Evolutionary conservation across 257 asterid species (phyloP), one percentile per base, ranked within the genome.

Genomic region (Solanum arcanum): DNA sequence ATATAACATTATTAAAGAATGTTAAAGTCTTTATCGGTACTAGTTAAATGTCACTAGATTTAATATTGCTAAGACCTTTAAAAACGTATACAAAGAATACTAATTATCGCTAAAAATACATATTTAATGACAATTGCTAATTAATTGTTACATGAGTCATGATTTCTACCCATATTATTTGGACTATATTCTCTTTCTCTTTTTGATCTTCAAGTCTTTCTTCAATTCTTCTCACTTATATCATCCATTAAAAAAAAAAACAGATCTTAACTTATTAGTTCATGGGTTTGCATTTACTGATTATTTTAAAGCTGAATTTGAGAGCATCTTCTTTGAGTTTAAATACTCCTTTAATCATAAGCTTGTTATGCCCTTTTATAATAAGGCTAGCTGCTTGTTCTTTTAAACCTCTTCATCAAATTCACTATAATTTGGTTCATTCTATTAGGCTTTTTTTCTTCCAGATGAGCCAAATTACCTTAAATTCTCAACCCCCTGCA

Each of bases 401-500:
- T 11, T 88, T 93, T 68, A 90, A 87, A 39, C 94, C 96, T 5
- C 87, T 94, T 5, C 91, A 86, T 5, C 90, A 92, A 39, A 87
- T 89, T 80, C 88, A 85, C 88, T 72, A 31, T 4, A 89, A 90
- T 44, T 69, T 90, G 33, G 37, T 74, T 12, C 60, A 86, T 25
- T 86, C 92, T 14, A 0, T 91, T 9, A 86, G 93, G 25, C 92
- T 94, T 42, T 95, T 95, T 86, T 64, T 90, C 86, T 93, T 95
- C 68, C 98, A 93, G 75, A 83, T 92, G 91, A 87, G 93, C 23
- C 96, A 88, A 44, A 94, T 95, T 6, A 88, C 88, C 5, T 82
- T 86, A 21, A 87, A 86, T 37, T 20, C 87, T 52, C 84, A 70
- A 42, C 84, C 84, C 49, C 49, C 44, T 10, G 27, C 23, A 1